phyloP scores from a whole-genome alignment of 371 early-diverging fungal species.

The Mycotypha africana region DNA sequence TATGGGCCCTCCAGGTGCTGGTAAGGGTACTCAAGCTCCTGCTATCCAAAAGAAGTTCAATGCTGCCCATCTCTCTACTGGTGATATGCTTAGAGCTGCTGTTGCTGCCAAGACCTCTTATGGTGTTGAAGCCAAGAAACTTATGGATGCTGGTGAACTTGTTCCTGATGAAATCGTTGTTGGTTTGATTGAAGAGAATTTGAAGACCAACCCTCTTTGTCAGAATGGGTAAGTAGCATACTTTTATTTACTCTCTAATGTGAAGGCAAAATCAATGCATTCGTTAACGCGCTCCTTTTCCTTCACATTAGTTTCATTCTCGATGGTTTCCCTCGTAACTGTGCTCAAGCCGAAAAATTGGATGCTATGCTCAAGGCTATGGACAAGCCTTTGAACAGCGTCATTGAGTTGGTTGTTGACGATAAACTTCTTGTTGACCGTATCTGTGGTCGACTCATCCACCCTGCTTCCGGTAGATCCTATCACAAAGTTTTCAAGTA shows the following conservation, averaged over 20 bases:
- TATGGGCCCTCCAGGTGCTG: constrained; percentile 96
- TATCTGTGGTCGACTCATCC: constrained; percentile 93
- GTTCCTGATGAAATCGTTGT: constrained; percentile 98
- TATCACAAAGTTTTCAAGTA: constrained; percentile 92
- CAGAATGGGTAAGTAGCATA: constrained; percentile 65
- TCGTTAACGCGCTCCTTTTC: not conserved
- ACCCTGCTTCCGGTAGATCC: constrained; percentile 89
- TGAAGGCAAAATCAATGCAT: not conserved
- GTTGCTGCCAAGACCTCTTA: constrained; percentile 85
- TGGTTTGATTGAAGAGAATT: constrained; percentile 90
- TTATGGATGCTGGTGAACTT: constrained; percentile 95
- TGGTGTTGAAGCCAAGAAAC: constrained; percentile 91
- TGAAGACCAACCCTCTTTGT: constrained; percentile 86
- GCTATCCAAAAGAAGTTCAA: constrained; percentile 87
- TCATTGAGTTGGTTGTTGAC: constrained; percentile 88
- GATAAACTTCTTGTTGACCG: constrained; percentile 88
- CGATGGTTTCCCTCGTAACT: constrained; percentile 99
- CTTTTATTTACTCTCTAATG: not conserved
- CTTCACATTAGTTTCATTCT: constrained; percentile 77
- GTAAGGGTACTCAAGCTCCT: constrained; percentile 98
- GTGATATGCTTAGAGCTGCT: constrained; percentile 98
- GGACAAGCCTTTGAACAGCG: constrained; percentile 79
- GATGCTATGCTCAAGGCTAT: constrained; percentile 84
- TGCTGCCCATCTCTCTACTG: constrained; percentile 95
- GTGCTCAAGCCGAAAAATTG: constrained; percentile 95